phyloP scores from a whole-genome alignment of 441 rosid genomes.

The Pelargonium hybrid region DNA sequence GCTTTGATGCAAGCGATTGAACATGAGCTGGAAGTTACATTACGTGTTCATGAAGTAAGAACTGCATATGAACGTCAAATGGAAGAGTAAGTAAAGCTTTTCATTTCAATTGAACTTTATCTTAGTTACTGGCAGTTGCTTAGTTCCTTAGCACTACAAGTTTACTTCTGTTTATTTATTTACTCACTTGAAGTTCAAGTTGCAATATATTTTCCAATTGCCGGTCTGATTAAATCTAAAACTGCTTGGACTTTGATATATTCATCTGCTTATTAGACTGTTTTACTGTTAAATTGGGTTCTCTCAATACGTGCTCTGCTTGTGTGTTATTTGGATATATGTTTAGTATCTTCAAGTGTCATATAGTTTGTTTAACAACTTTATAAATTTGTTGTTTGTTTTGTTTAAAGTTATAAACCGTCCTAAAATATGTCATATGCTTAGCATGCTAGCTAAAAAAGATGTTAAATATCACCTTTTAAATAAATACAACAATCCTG shows the following conservation, averaged over 20 bases:
- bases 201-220: not conserved
- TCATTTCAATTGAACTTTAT: slow-evolving; percentile 1
- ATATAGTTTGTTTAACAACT: too few relatives aligned
- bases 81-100: slow-evolving; percentile 66
- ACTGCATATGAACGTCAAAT: slow-evolving; percentile 80
- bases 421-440: not conserved
- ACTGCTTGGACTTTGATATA: too few relatives aligned
- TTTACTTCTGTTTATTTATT: not conserved
- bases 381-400: not conserved
- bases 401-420: not conserved
- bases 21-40: slow-evolving; percentile 91
- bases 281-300: not conserved
- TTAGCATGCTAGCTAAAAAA: not conserved
- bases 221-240: not conserved
- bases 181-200: not conserved
- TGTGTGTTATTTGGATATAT: too few relatives aligned
- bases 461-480: not conserved
- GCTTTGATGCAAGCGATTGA: slow-evolving; percentile 82
- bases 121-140: not conserved
- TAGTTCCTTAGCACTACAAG: not conserved
- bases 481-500: not conserved
- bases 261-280: not conserved
- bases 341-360: not conserved
- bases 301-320: too few relatives aligned
- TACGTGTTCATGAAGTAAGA: slow-evolving; percentile 89